Evolutionary conservation across 129 eudicot genomes (phyloP), one percentile per base, ranked within the genome.

Genomic region (Flaveria bidentis): DNA sequence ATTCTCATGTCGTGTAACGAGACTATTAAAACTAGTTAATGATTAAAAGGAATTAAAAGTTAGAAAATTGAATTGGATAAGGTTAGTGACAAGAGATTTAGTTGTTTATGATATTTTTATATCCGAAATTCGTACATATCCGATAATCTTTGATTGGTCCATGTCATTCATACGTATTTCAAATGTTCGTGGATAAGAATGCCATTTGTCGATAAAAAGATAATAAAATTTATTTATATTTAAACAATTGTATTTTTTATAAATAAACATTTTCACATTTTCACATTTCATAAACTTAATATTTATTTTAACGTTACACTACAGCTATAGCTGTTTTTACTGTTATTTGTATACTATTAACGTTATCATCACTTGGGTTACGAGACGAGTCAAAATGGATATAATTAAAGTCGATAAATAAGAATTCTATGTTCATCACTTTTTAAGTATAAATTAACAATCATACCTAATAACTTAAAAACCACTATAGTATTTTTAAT

Each of bases 71-170:
- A 3, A 39, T 42, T 9, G 69, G 78, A 80, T 80, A 80, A 66
- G 74, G 65, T 28, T 74, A 73, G 25, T 55, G 83, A 51, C 17
- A 62, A 71, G 20, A 3, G 42, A 23, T 42, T 67, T 49, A 72
- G 44, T 41, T 17, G 66, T 76, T 67, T 7, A 46, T 14, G 57
- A 36, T 55, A 58, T 36, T 65, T 33, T 52, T 50, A 18, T 36
- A 53, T 8, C 56, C 23, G 67, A 76, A 42, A 20, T 76, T 62
- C 67, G 45, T 15, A 56, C 20, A 67, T 47, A 58, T 67, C 62
- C 63, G 56, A 80, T 80, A 56, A 68, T 39, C 52, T 73, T 44
- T 74, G 26, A 57, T 80, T 73, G 84, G 84, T 56, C 42, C 76
- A 78, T 70, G 63, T 18, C 76, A 70, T 60, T 42, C 41, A 26